These are phyloP conservation scores for Solanum aculeatissimum DNA, from an alignment of 305 asterid species.

Conservation along the genomic window DNA sequence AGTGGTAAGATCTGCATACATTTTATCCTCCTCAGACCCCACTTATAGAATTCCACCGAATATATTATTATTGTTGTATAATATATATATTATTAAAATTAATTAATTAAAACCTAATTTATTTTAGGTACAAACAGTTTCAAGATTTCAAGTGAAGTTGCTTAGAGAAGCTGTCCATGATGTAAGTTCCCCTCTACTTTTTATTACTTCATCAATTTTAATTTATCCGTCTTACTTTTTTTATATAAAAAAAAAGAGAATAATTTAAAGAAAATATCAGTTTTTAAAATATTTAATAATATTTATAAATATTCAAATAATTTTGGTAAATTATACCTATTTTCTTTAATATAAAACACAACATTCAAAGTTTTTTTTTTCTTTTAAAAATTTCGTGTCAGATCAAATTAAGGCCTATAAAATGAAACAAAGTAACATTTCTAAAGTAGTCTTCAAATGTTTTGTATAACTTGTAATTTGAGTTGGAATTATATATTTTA, in stretches of 20 bases:
- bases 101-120: background rate
- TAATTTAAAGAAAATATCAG: no score
- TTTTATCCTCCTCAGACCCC: no score
- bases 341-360: background rate
- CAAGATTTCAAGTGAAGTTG: conserved; percentile 41
- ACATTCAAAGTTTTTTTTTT: background rate
- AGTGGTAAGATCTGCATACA: no score
- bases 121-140: conserved; percentile 53
- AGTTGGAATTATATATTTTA: background rate
- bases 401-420: background rate
- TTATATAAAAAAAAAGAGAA: no score
- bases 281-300: background rate
- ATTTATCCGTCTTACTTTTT: background rate
- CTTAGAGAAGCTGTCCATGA: conserved; percentile 64
- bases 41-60: no score
- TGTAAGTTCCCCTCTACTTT: conserved; percentile 23
- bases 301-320: background rate
- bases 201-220: background rate
- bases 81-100: background rate
- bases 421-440: background rate
- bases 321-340: background rate
- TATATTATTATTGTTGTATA: no score
- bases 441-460: background rate
- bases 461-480: background rate
- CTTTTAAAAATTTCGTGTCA: background rate